phyloP scores from a whole-genome alignment of 805 yeast species.

The Cyberlindnera mrakii region DNA sequence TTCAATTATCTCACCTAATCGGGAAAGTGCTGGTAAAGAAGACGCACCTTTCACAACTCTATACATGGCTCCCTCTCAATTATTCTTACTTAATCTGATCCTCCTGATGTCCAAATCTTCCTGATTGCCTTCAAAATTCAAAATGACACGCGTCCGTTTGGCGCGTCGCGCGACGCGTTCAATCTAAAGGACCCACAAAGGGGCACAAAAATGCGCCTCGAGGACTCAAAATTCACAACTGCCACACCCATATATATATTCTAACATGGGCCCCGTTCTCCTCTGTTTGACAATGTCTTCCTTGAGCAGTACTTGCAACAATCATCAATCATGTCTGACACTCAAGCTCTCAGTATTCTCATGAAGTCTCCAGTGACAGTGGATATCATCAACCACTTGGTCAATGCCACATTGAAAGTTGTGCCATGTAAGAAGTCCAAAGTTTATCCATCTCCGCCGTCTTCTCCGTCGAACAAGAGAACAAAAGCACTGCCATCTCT shows the following conservation, averaged over 20 bases:
- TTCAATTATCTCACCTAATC: no score
- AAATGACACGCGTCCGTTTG: neutral
- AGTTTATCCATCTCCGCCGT: conserved; percentile 31
- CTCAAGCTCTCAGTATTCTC: conserved; percentile 53
- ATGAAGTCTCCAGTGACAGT: conserved; percentile 64
- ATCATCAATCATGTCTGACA: conserved; percentile 32
- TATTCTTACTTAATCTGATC: no score
- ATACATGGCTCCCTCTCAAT: no score
- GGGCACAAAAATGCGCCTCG: neutral
- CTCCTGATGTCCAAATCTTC: neutral
- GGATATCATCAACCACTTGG: conserved; percentile 67
- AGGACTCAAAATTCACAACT: no score
- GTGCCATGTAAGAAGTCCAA: conserved; percentile 48
- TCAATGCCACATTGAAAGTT: conserved; percentile 60
- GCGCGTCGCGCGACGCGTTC: neutral
- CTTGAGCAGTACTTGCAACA: neutral
- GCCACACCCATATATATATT: neutral
- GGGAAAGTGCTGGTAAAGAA: no score
- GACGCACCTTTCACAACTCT: no score
- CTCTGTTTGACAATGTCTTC: neutral
- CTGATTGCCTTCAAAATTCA: neutral
- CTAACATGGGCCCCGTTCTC: no score
- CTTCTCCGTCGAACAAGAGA: conserved; percentile 23
- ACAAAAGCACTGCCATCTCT: conserved; percentile 45
- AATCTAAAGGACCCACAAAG: neutral